Evolutionary conservation across 2,329 filamentous ascomycete genomes (phyloP), one percentile per base, ranked within the genome.

Genomic region (Botrytis tulipae): DNA sequence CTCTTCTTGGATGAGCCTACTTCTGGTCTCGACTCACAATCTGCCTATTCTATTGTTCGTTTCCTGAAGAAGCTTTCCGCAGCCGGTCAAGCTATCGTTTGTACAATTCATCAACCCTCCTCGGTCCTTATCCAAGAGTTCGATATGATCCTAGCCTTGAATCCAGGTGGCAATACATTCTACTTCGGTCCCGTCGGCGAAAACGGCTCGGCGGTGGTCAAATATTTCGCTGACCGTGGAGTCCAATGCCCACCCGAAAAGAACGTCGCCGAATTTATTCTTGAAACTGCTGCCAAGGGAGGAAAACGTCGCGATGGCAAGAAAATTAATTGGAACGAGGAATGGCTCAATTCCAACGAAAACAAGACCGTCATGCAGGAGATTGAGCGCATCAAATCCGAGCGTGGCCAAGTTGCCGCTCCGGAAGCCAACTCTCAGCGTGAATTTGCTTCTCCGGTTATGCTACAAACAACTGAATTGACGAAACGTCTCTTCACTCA

Each of bases 1-100:
- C 84, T 93, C 12, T 93, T 93, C 83, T 82, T 93, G 29, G 91
- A 93, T 77, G 91, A 93, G 78, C 91, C 91, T 0, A 93, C 91
- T 0, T 89, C 87, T 74, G 91, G 91, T 74, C 85, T 93, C 5
- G 91, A 93, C 81, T 89, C 87, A 22, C 91, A 93, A 77, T 89
- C 88, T 1, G 90, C 91, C 0, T 92, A 86, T 81, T 90, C 87
- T 0, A 92, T 93, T 74, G 86, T 92, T 5, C 85, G 88, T 1
- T 92, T 93, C 83, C 79, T 93, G 72, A 90, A 89, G 83, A 93
- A 93, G 80, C 84, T 93, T 4, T 85, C 89, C 8, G 83, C 85
- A 12, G 88, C 90, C 20, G 91, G 91, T 1, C 90, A 93, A 78
- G 91, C 91, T 12, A 92, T 93, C 75, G 84, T 93, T 70, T 93